These are phyloP conservation scores for Inga leiocalycina DNA, from an alignment of 306 rosid species.

Conservation along the genomic window DNA sequence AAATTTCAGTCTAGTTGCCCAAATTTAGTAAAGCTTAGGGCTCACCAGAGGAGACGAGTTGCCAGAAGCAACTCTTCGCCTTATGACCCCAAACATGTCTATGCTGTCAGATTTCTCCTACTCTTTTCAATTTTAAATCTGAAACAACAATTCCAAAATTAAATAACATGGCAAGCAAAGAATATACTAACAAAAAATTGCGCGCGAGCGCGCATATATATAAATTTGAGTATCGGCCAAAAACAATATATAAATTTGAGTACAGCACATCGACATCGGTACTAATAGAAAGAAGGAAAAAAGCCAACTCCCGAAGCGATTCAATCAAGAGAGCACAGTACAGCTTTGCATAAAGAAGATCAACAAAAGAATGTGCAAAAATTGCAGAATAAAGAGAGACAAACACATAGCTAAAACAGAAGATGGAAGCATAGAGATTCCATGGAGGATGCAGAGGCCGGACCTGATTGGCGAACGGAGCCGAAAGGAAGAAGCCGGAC, in stretches of 20 bases:
- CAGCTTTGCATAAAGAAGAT: constrained; percentile 23
- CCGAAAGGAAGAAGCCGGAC: neutral
- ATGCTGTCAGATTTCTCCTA: neutral
- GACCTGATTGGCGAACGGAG: constrained; percentile 4
- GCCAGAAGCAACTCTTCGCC: constrained; percentile 77
- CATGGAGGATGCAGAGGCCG: neutral
- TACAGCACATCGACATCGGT: neutral
- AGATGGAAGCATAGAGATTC: neutral
- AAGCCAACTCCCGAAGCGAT: neutral
- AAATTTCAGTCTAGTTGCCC: neutral
- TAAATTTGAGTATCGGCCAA: neutral
- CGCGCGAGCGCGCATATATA: neutral
- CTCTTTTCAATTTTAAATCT: constrained; percentile 32
- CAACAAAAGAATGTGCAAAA: neutral
- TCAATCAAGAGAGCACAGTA: neutral
- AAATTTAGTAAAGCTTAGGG: neutral
- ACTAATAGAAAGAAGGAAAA: neutral
- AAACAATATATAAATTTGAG: neutral
- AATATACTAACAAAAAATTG: neutral
- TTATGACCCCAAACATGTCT: constrained; percentile 60
- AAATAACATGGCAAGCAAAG: constrained; percentile 14
- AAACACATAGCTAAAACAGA: neutral
- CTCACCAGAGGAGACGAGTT: constrained; percentile 58
- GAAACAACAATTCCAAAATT: constrained; percentile 17
- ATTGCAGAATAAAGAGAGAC: neutral